Evolutionary conservation across 1,284 basidiomycete genomes (phyloP).

Genomic region (Fomitopsis schrenkii): DNA sequence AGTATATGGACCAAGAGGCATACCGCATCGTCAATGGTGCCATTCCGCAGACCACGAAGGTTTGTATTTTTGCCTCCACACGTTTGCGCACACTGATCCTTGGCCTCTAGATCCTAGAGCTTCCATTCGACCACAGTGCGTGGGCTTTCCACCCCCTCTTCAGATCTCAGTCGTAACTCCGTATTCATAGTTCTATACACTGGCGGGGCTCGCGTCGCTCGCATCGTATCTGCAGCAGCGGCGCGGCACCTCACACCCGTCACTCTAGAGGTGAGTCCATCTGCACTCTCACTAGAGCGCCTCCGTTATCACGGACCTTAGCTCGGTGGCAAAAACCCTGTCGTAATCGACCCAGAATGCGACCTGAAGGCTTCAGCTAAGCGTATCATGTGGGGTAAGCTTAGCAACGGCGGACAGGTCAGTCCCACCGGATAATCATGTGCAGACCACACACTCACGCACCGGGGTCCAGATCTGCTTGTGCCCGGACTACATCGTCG

Average conservation of each 20-base stretch:
- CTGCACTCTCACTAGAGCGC: too few relatives aligned
- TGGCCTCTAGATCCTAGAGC: slow-evolving; percentile 54
- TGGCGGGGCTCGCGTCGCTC: slow-evolving; percentile 62
- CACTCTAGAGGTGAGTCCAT: slow-evolving; percentile 2
- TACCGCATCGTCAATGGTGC: slow-evolving; percentile 73
- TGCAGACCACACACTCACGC: not conserved
- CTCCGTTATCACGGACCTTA: not conserved
- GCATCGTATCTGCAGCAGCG: slow-evolving; percentile 75
- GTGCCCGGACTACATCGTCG: slow-evolving; percentile 82
- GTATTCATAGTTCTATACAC: slow-evolving; percentile 52
- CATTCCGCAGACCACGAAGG: slow-evolving; percentile 68
- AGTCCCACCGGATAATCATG: slow-evolving; percentile 43
- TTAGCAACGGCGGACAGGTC: slow-evolving; percentile 72
- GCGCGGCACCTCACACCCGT: slow-evolving; percentile 82
- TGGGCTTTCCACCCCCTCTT: not conserved
- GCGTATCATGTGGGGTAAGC: slow-evolving; percentile 82
- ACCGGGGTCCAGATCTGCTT: slow-evolving; percentile 35
- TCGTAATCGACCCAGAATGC: slow-evolving; percentile 68
- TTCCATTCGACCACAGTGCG: slow-evolving; percentile 84
- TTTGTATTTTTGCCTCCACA: slow-evolving; percentile 19
- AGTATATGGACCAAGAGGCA: slow-evolving; percentile 75
- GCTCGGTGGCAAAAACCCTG: slow-evolving; percentile 74
- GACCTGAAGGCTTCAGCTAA: slow-evolving; percentile 58
- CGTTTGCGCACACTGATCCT: not conserved
- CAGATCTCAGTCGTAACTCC: not conserved